phyloP scores from a whole-genome alignment of 768 basidiomycete species.

The Termitomyces sp. region DNA sequence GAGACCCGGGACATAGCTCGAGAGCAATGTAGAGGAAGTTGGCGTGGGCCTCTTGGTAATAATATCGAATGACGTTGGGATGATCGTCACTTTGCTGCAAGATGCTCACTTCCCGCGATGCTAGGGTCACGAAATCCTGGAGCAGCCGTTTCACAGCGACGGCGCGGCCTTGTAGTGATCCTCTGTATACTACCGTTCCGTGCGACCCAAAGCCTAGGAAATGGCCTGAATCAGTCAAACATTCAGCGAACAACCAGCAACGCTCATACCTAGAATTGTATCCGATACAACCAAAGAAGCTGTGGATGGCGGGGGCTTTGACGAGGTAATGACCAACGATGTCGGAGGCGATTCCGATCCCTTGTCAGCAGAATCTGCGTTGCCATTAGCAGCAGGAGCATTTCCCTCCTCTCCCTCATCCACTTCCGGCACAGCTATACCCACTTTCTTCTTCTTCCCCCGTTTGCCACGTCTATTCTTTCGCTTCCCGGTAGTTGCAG shows the following conservation, averaged over 20 bases:
- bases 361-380: slow-evolving; percentile 2
- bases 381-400: slow-evolving; percentile 24
- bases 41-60: slow-evolving; percentile 90
- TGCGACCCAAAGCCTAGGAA: slow-evolving; percentile 89
- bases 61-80: slow-evolving; percentile 97
- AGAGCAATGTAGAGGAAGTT: slow-evolving; percentile 98
- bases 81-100: slow-evolving; percentile 98
- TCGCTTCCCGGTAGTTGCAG: slow-evolving; percentile 29
- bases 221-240: not conserved
- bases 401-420: slow-evolving; percentile 28
- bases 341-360: slow-evolving; percentile 12
- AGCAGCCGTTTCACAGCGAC: slow-evolving; percentile 98
- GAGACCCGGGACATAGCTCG: slow-evolving; percentile 88
- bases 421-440: slow-evolving; percentile 34
- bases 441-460: slow-evolving; percentile 50
- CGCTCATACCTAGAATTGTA: slow-evolving; percentile 60
- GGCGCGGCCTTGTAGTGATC: slow-evolving; percentile 93
- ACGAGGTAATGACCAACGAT: slow-evolving; percentile 21
- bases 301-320: slow-evolving; percentile 22
- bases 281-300: slow-evolving; percentile 73
- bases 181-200: slow-evolving; percentile 93
- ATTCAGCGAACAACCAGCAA: not conserved
- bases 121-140: slow-evolving; percentile 93
- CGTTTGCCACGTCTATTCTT: slow-evolving; percentile 30
- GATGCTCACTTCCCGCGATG: slow-evolving; percentile 88